Base-by-base conservation (phyloP, 805 yeast species). In the Yamadazyma scolyti region DNA sequence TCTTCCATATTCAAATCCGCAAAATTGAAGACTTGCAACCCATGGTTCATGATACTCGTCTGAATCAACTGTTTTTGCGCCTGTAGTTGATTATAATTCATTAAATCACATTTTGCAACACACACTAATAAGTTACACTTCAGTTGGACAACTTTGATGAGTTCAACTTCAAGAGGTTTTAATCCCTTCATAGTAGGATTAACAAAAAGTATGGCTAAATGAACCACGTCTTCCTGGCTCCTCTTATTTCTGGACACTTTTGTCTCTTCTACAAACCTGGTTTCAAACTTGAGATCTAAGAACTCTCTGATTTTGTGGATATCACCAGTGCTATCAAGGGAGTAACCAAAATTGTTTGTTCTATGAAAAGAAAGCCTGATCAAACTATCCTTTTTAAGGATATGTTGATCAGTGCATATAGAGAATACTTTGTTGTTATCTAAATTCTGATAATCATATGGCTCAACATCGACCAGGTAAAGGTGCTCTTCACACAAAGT, bases 401-500 rank as follows among this genome's bases (percentile, higher is more conserved):
- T 23, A 4, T 23, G 7, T 17, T 34, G 33, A 7, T 34, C 17
- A 5, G 20, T 30, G 9, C 9, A 14, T 6, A 33, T 28, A 9
- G 6, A 6, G 9, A 33, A 28, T 6, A 28, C 31, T n/a, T 5
- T 7, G 4, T n/a, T 17, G n/a, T 22, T 8, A 7, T 12, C 6
- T 9, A 22, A 12, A 22, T 22, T 14, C 17, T 11, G 27, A 6
- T 23, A 23, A 9, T 11, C 18, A 25, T 11, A 9, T 4, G 17
- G 8, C 10, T 14, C 21, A 16, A 26, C 31, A 16, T 16, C 23
- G 19, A 26, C 19, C 7, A 34, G 25, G 25, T 34, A 48, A n/a
- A 37, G 28, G 2, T 23, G 14, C 21, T 39, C 33, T 27, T 82
- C 78, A 52, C 85, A 82, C 38, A 88, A 65, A 8, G 93, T 79